Base-by-base conservation (phyloP, 768 basidiomycete genomes). In the Megacollybia marginata region DNA sequence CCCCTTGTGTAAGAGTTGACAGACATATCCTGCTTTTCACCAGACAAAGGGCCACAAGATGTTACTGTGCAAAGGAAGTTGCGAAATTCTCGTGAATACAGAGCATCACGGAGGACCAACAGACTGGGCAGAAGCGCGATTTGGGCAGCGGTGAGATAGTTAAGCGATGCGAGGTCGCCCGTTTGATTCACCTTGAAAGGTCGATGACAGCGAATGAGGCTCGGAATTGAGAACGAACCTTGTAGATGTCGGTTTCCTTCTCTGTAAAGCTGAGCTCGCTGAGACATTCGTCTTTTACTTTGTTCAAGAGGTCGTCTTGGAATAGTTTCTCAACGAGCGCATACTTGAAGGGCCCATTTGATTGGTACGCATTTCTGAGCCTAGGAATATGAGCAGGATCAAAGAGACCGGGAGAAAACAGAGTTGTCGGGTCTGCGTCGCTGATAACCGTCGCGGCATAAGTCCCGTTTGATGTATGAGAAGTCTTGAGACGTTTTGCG, bases 201-300 rank as follows among this genome's bases (percentile, higher is more conserved):
- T 35, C 43, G 51, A 40, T 43, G 20, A 28, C 23, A 36, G 34
- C 36, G 2, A 49, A 52, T 49, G 52, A 44, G 42, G n/a, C 20
- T 48, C 50, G 36, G 42, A 15, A 31, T 36, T 28, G 46, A 31
- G 49, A 45, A 46, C 70, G 52, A 52, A 88, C 90, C 83, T 90
- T 92, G 80, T 97, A 98, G 56, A 98, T 98, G 62, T 98, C 95
- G 2, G 95, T 98, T 74, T 97, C 90, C 69, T 96, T 98, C 70
- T 92, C 85, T 3, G 86, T 78, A 63, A 94, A 92, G 64, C 74
- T 83, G 53, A 94, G 76, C 59, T 92, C 80, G 46, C 71, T 68
- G 49, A 88, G 66, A 57, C 88, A 90, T 65, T 94, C 92, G 58
- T 92, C 85, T 68, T 89, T 87, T 52, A 92, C 92, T 32, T 76